These are phyloP conservation scores for Vigna trinervia DNA, from an alignment of 306 rosid species.

Conservation along the genomic window DNA sequence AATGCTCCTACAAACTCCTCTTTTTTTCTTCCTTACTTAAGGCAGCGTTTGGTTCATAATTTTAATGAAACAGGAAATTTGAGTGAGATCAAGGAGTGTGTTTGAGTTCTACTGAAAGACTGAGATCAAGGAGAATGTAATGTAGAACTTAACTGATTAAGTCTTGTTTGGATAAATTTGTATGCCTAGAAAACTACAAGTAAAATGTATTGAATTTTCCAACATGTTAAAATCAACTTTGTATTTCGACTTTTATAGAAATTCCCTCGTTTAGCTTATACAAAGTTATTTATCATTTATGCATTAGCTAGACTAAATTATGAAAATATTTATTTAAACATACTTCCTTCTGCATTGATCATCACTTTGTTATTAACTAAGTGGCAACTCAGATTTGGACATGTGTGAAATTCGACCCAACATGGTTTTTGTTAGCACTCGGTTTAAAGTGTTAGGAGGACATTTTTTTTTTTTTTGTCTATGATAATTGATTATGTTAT, in stretches of 20 bases:
- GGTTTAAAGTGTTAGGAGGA: constrained; percentile 10
- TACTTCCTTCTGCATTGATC: no score
- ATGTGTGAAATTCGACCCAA: not conserved
- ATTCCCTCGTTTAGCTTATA: not conserved
- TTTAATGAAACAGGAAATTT: not conserved
- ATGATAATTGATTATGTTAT: constrained; percentile 7
- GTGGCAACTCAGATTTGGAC: not conserved
- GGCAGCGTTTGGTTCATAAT: not conserved
- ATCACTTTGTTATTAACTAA: not conserved
- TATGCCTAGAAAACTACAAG: not conserved
- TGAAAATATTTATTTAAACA: not conserved
- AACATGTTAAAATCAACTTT: not conserved
- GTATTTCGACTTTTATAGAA: not conserved
- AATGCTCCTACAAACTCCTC: not conserved
- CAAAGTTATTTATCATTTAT: not conserved
- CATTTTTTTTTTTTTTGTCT: not conserved
- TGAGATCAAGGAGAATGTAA: constrained; percentile 9
- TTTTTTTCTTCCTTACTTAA: not conserved
- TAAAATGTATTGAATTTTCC: not conserved
- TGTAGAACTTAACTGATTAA: not conserved
- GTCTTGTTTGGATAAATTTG: not conserved
- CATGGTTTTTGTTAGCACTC: constrained; percentile 8
- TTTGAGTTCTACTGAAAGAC: constrained; percentile 13
- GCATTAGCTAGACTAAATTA: not conserved
- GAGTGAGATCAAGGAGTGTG: not conserved